Percentiles rank a stretch among this genome's conserved stretches.
Evolutionary conservation across 495 filamentous ascomycete species (phyloP).

Genomic region (Daldinia concentrica): DNA sequence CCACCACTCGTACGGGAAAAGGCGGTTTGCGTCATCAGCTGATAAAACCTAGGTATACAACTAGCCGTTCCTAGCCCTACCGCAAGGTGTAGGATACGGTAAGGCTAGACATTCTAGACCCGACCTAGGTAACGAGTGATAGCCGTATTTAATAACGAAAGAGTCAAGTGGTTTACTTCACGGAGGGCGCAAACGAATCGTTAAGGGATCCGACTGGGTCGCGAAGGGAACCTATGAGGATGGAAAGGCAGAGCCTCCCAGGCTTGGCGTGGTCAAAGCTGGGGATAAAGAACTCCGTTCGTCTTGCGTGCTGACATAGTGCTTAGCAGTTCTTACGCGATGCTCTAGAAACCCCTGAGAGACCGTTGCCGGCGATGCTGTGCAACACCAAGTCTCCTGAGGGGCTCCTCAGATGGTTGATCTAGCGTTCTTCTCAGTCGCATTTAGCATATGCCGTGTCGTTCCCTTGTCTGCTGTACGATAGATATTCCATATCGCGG

Average conservation of each 20-base stretch:
- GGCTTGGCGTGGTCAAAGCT: constrained; percentile 35
- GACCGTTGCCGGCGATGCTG: constrained; percentile 31
- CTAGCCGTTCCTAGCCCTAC: background rate
- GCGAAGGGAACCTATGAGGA: constrained; percentile 33
- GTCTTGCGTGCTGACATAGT: constrained; percentile 37
- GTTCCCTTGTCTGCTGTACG: constrained; percentile 31
- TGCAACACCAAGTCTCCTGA: constrained; percentile 40
- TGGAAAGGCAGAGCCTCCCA: constrained; percentile 39
- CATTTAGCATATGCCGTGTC: constrained; percentile 44
- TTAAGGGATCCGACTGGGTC: constrained; percentile 43
- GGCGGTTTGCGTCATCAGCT: constrained; percentile 9
- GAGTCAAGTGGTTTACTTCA: constrained; percentile 31
- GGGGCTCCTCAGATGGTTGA: constrained; percentile 28
- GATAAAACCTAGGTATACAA: constrained; percentile 12
- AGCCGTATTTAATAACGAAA: constrained; percentile 17
- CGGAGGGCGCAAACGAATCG: constrained; percentile 22
- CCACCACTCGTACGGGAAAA: background rate
- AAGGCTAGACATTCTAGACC: constrained; percentile 36
- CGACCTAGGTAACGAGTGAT: constrained; percentile 22
- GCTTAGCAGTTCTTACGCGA: constrained; percentile 35
- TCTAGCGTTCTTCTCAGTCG: constrained; percentile 36
- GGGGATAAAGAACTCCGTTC: constrained; percentile 15
- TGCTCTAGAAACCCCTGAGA: constrained; percentile 25
- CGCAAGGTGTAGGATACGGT: constrained; percentile 32
- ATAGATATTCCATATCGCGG: constrained; percentile 33